Evolutionary conservation across 805 yeast species (phyloP).

Genomic region (Naumovozyma baii): DNA sequence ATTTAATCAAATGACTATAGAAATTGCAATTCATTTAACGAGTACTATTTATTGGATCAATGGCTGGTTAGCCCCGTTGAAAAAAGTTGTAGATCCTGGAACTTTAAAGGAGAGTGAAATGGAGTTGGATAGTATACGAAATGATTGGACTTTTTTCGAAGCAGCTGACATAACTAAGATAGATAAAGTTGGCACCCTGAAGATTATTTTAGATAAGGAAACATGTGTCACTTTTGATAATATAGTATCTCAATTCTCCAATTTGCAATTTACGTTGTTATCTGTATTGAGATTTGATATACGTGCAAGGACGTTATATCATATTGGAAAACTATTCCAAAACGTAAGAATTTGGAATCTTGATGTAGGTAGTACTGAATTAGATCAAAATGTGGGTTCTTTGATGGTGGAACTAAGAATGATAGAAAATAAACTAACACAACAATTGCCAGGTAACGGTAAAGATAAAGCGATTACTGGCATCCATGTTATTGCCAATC

Average conservation of each 20-base stretch:
- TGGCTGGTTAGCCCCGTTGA: constrained; percentile 49
- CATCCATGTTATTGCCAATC: constrained; percentile 16
- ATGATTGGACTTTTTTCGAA: constrained; percentile 35
- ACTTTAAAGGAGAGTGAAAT: constrained; percentile 1
- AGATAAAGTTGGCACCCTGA: constrained; percentile 9
- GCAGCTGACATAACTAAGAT: constrained; percentile 16
- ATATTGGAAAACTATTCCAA: constrained; percentile 21
- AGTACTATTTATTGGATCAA: constrained; percentile 48
- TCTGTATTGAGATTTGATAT: constrained; percentile 24
- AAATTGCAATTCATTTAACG: constrained; percentile 43
- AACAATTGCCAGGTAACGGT: constrained; percentile 12
- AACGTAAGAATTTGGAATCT: constrained; percentile 22
- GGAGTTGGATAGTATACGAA: constrained; percentile 28
- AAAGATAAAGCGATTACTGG: constrained; percentile 20
- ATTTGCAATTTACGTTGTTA: constrained; percentile 13
- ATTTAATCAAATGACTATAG: constrained; percentile 43
- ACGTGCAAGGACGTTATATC: constrained; percentile 22
- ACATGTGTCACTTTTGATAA: constrained; percentile 13
- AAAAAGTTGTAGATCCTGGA: constrained; percentile 29
- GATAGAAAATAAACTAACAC: constrained; percentile 21
- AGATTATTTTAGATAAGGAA: constrained; percentile 16
- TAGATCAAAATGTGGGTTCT: constrained; percentile 21
- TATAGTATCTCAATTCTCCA: constrained; percentile 11
- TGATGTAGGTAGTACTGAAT: constrained; percentile 25
- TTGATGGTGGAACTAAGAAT: constrained; percentile 21